Evolutionary conservation across 352 stramenopile genomes (phyloP).

Genomic region (Globisporangium ultimum): DNA sequence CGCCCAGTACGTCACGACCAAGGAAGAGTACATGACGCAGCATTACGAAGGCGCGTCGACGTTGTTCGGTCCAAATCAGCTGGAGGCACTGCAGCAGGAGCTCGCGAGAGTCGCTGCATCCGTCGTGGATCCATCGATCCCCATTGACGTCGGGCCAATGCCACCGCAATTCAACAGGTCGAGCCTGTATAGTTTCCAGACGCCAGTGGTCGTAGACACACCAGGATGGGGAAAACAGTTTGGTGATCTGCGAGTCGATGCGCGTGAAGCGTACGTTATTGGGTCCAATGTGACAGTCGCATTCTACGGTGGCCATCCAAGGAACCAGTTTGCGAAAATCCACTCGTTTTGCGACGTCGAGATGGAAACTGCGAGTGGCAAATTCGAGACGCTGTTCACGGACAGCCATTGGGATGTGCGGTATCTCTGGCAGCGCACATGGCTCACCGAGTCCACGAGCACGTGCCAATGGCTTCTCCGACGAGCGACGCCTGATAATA

Average conservation of each 20-base stretch:
- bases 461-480: slow-evolving; percentile 43
- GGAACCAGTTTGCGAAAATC: slow-evolving; percentile 21
- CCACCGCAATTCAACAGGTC: slow-evolving; percentile 33
- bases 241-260: slow-evolving; percentile 22
- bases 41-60: slow-evolving; percentile 75
- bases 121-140: slow-evolving; percentile 18
- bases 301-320: slow-evolving; percentile 49
- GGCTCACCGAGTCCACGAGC: slow-evolving; percentile 28
- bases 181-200: slow-evolving; percentile 30
- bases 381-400: slow-evolving; percentile 32
- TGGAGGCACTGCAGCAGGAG: slow-evolving; percentile 55
- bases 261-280: slow-evolving; percentile 22
- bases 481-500: slow-evolving; percentile 3
- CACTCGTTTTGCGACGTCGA: slow-evolving; percentile 48
- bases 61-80: slow-evolving; percentile 63
- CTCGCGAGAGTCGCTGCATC: slow-evolving; percentile 32
- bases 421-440: slow-evolving; percentile 29
- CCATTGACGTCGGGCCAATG: slow-evolving; percentile 27
- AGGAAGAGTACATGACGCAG: slow-evolving; percentile 58
- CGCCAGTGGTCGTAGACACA: slow-evolving; percentile 34
- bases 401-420: slow-evolving; percentile 56
- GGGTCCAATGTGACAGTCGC: slow-evolving; percentile 27
- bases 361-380: slow-evolving; percentile 14
- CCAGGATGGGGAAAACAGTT: slow-evolving; percentile 19
- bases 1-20: slow-evolving; percentile 59